A percentile compares a stretch with the other conserved stretches of the same genome.
phyloP scores from a whole-genome alignment of 805 yeast species.

The Starmera caribaea region DNA sequence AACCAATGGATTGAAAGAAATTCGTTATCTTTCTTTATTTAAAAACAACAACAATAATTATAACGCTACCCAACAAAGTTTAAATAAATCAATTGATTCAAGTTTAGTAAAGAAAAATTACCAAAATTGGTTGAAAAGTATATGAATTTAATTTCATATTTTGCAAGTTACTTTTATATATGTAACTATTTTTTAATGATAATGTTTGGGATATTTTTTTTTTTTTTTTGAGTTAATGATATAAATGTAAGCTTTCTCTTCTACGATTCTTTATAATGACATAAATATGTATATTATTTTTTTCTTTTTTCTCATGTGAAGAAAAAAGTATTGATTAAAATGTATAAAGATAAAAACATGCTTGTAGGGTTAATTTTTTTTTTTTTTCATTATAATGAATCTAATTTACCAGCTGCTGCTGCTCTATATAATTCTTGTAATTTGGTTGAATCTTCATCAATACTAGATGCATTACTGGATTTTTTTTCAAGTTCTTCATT shows the following conservation, averaged over 20 bases:
- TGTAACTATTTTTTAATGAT: not conserved
- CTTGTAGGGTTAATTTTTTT: too few relatives aligned
- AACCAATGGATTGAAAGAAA: not conserved
- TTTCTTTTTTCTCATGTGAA: not conserved
- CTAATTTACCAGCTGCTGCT: slow-evolving; percentile 17
- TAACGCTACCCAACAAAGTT: too few relatives aligned
- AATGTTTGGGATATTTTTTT: not conserved
- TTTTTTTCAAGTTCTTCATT: not conserved
- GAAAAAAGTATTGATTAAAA: not conserved
- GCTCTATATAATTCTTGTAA: slow-evolving; percentile 19
- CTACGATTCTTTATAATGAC: not conserved
- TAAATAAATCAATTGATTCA: slow-evolving; percentile 4
- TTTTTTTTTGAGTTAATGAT: too few relatives aligned
- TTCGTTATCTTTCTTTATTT: not conserved
- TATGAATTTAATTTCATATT: not conserved
- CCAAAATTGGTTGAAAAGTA: slow-evolving; percentile 14
- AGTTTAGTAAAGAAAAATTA: slow-evolving; percentile 15
- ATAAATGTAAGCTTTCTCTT: too few relatives aligned
- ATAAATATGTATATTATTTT: not conserved
- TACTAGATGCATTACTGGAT: not conserved
- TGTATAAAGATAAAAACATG: not conserved
- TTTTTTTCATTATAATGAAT: slow-evolving; percentile 9
- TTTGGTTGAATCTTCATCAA: slow-evolving; percentile 6
- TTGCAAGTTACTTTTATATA: not conserved
- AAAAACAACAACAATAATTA: slow-evolving; percentile 4